Evolutionary conservation across 805 yeast species (phyloP).

Genomic region (Suhomyces sp.): DNA sequence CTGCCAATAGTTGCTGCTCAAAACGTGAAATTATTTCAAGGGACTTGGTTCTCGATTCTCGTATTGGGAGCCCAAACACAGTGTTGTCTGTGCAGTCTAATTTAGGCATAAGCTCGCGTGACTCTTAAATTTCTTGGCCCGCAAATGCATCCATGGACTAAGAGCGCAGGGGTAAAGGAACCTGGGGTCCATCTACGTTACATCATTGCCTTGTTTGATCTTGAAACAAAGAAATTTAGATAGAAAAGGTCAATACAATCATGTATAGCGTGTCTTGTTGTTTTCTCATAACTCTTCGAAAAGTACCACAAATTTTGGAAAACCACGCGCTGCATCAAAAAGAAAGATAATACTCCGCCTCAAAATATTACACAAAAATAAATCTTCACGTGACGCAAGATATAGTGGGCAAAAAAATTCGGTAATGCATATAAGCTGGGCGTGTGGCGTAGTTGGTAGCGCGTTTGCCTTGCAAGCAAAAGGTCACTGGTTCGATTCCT

Average conservation of each 20-base stretch:
- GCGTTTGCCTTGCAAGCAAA: constrained; percentile 76
- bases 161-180: not conserved
- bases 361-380: not conserved
- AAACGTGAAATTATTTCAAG: not conserved
- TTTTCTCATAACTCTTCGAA: not conserved
- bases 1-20: not conserved
- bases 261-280: not conserved
- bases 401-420: not conserved
- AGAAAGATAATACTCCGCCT: not conserved
- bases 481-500: constrained; percentile 79
- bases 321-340: not conserved
- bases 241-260: not conserved
- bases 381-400: not conserved
- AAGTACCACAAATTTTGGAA: not conserved
- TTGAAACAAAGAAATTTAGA: not conserved
- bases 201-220: not conserved
- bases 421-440: constrained; percentile 32
- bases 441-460: constrained; percentile 84
- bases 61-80: not conserved
- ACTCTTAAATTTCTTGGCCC: not conserved
- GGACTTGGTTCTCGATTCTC: not conserved
- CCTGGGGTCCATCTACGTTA: not conserved
- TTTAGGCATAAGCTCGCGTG: not conserved
- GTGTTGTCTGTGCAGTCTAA: not conserved
- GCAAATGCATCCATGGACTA: not conserved